These are phyloP conservation scores for Sclerotinia borealis DNA, from an alignment of 2,329 filamentous ascomycete genomes.

Conservation along the genomic window DNA sequence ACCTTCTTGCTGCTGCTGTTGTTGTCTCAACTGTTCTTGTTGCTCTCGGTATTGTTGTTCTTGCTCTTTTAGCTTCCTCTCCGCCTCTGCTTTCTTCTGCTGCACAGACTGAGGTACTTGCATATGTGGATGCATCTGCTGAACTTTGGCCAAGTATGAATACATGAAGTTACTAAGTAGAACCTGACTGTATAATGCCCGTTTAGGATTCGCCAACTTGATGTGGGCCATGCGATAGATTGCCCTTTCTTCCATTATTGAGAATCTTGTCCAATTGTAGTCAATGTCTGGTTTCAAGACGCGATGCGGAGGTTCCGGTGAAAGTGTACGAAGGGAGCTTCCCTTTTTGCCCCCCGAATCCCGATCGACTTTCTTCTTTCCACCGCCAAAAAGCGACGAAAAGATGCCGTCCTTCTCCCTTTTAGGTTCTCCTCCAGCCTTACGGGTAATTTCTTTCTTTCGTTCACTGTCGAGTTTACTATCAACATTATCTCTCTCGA, in stretches of 20 bases:
- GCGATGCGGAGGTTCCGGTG: conserved; percentile 72
- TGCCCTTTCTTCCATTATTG: conserved; percentile 88
- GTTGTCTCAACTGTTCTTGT: conserved; percentile 29
- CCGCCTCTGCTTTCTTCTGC: conserved; percentile 61
- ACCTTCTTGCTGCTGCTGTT: conserved; percentile 32
- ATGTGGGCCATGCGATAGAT: conserved; percentile 99
- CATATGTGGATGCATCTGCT: conserved; percentile 96
- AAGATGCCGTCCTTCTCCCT: conserved; percentile 95
- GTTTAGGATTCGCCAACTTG: conserved; percentile 94
- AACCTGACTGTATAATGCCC: conserved; percentile 88
- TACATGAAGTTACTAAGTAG: conserved; percentile 99
- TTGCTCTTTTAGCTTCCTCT: conserved; percentile 40
- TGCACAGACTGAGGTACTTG: conserved; percentile 76
- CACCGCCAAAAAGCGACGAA: conserved; percentile 83
- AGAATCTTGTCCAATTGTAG: conserved; percentile 94
- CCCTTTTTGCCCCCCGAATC: conserved; percentile 70
- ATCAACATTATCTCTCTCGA: conserved; percentile 72
- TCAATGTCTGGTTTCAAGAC: conserved; percentile 80
- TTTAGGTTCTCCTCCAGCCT: conserved; percentile 65
- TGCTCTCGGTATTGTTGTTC: conserved; percentile 32
- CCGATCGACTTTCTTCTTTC: conserved; percentile 79
- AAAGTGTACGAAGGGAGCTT: conserved; percentile 64
- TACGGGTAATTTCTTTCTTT: conserved; percentile 72
- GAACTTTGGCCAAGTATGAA: conserved; percentile 95
- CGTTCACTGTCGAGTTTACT: conserved; percentile 71